These are phyloP conservation scores for Lizonia empirigonia DNA, from an alignment of 2,329 filamentous ascomycete genomes.

Conservation along the genomic window DNA sequence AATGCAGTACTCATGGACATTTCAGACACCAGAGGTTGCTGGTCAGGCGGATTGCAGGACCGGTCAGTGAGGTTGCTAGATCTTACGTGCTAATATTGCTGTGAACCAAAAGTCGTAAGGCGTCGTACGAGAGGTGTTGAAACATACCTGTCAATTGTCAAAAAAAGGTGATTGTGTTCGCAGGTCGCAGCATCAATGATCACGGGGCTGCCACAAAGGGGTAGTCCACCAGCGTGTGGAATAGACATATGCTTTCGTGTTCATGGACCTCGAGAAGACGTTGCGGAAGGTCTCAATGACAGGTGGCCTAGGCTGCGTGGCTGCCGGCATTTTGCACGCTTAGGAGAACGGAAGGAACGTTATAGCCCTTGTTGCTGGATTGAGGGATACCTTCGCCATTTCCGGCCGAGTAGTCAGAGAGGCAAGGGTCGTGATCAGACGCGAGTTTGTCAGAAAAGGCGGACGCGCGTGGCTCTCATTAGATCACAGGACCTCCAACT, in stretches of 20 bases:
- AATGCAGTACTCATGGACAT: background rate
- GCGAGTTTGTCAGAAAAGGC: background rate
- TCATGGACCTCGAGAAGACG: background rate
- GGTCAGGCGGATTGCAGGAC: conserved; percentile 18
- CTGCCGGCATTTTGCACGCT: conserved; percentile 5
- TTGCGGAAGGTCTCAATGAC: background rate
- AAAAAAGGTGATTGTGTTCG: conserved; percentile 23
- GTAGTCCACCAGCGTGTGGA: conserved; percentile 1
- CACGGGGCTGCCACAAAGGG: conserved; percentile 2
- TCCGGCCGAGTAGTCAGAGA: background rate
- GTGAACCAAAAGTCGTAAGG: conserved; percentile 3
- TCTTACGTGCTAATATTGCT: background rate
- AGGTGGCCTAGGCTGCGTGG: conserved; percentile 12
- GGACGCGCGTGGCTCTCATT: background rate
- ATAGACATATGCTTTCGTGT: background rate
- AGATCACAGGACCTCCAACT: no score
- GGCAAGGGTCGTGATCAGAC: conserved; percentile 8
- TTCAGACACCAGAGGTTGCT: background rate
- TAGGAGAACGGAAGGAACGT: conserved; percentile 5
- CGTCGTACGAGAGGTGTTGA: conserved; percentile 15
- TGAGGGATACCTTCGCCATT: conserved; percentile 8
- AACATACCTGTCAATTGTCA: conserved; percentile 32
- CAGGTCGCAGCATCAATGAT: conserved; percentile 1
- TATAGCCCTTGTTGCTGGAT: conserved; percentile 6
- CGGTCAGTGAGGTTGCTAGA: background rate